Evolutionary conservation across 2,329 filamentous ascomycete species (phyloP).

Genomic region (Didymella lethalis): DNA sequence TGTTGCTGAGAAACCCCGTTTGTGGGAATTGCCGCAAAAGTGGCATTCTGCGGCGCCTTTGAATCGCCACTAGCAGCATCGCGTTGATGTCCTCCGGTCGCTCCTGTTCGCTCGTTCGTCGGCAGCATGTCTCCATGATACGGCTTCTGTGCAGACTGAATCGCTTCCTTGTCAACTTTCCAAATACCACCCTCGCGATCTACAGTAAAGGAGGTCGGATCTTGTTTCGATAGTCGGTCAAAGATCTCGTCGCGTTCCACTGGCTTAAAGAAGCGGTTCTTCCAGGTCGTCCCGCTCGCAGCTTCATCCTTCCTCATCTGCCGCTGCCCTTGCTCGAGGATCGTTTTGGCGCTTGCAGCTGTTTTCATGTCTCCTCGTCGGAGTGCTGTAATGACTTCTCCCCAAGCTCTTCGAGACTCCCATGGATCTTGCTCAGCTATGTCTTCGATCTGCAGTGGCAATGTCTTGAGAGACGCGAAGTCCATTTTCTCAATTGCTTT

Average conservation of each 20-base stretch:
- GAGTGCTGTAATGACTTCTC: conserved; percentile 51
- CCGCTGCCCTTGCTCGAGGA: conserved; percentile 51
- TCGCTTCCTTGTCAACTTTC: conserved; percentile 41
- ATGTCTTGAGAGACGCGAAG: conserved; percentile 31
- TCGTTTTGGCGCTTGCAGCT: conserved; percentile 41
- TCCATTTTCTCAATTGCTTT: conserved; percentile 51
- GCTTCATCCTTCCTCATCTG: conserved; percentile 53
- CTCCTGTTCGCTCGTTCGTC: conserved; percentile 28
- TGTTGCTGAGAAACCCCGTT: conserved; percentile 6
- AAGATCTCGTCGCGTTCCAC: conserved; percentile 40
- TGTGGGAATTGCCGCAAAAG: conserved; percentile 1
- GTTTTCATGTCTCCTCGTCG: conserved; percentile 54
- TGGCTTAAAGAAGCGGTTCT: conserved; percentile 52
- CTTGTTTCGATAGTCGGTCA: conserved; percentile 31
- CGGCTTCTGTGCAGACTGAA: conserved; percentile 35
- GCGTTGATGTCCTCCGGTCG: conserved; percentile 1
- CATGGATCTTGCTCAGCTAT: conserved; percentile 54
- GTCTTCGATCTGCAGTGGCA: conserved; percentile 36
- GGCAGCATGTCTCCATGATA: conserved; percentile 43
- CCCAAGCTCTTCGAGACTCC: conserved; percentile 57
- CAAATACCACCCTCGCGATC: conserved; percentile 41
- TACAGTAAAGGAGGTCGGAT: conserved; percentile 34
- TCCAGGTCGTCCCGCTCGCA: conserved; percentile 49
- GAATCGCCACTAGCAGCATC: not conserved
- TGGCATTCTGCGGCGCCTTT: conserved; percentile 4